Evolutionary conservation across 768 basidiomycete species (phyloP).

Genomic region (Tulasnella sp.): DNA sequence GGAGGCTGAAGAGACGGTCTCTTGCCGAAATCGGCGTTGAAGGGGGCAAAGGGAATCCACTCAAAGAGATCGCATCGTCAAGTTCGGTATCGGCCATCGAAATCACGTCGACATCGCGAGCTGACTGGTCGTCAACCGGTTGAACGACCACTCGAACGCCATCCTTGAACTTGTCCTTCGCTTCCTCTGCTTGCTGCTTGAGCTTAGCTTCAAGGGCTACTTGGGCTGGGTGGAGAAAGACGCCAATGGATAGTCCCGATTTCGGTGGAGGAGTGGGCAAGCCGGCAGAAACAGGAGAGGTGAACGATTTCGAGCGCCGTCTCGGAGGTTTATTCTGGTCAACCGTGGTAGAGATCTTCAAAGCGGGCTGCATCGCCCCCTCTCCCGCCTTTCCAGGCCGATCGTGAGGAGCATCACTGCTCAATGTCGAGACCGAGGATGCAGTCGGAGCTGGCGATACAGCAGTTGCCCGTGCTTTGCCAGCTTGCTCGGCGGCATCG

Average conservation of each 20-base stretch:
- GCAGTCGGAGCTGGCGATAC: not conserved
- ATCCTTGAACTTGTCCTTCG: not conserved
- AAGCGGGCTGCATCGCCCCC: not conserved
- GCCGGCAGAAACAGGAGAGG: not conserved
- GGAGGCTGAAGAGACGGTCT: not conserved
- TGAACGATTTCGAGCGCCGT: not conserved
- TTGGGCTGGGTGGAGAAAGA: slow-evolving; percentile 2
- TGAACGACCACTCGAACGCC: not conserved
- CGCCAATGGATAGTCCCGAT: not conserved
- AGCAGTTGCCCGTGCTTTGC: not conserved
- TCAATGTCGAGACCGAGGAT: not conserved
- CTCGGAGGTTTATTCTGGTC: not conserved
- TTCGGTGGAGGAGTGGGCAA: not conserved
- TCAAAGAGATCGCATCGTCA: slow-evolving; percentile 4
- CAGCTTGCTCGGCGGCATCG: not conserved
- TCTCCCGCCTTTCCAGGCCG: not conserved
- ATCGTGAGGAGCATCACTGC: not conserved
- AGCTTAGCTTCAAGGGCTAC: not conserved
- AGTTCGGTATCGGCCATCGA: slow-evolving; percentile 1
- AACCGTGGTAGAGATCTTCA: not conserved
- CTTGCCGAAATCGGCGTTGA: not conserved
- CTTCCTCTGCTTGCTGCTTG: not conserved
- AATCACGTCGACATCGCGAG: slow-evolving; percentile 2
- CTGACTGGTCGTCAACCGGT: not conserved
- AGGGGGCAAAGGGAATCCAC: slow-evolving; percentile 5